phyloP scores from a whole-genome alignment of 2,329 filamentous ascomycete genomes.

The Cucurbitaria berberidis region DNA sequence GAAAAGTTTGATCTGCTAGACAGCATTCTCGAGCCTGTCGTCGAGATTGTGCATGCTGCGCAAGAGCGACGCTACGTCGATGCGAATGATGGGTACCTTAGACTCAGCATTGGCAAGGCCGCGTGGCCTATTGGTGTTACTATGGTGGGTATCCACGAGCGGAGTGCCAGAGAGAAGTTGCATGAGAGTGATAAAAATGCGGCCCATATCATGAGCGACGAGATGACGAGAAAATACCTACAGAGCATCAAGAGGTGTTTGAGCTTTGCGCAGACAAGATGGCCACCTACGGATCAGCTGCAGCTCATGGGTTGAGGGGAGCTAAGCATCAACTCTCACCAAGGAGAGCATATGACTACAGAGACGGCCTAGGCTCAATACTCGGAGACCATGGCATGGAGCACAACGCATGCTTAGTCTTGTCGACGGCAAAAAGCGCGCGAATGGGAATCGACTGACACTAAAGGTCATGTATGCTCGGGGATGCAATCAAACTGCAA shows the following conservation, averaged over 20 bases:
- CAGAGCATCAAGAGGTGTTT: conserved; percentile 98
- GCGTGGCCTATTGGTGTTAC: conserved; percentile 99
- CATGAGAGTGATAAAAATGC: conserved; percentile 77
- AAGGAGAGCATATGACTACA: neutral
- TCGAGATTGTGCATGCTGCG: conserved; percentile 90
- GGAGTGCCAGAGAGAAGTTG: conserved; percentile 92
- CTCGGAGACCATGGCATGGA: neutral
- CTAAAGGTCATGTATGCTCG: neutral
- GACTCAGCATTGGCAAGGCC: conserved; percentile 92
- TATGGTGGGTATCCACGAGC: conserved; percentile 99
- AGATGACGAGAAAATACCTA: conserved; percentile 91
- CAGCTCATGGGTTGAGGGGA: conserved; percentile 83
- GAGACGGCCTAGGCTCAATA: neutral
- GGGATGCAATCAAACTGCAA: neutral
- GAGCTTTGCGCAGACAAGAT: conserved; percentile 94
- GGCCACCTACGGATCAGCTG: conserved; percentile 89
- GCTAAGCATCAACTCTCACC: neutral
- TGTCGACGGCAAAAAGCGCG: neutral
- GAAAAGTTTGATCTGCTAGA: conserved; percentile 82
- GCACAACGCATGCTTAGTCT: neutral
- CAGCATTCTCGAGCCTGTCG: conserved; percentile 77
- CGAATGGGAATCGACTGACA: too few species aligned
- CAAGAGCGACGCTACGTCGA: conserved; percentile 93
- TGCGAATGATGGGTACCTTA: conserved; percentile 92
- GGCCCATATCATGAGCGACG: conserved; percentile 96